Evolutionary conservation across 345 rosid species (phyloP).

Genomic region (Pugionium cornutum): DNA sequence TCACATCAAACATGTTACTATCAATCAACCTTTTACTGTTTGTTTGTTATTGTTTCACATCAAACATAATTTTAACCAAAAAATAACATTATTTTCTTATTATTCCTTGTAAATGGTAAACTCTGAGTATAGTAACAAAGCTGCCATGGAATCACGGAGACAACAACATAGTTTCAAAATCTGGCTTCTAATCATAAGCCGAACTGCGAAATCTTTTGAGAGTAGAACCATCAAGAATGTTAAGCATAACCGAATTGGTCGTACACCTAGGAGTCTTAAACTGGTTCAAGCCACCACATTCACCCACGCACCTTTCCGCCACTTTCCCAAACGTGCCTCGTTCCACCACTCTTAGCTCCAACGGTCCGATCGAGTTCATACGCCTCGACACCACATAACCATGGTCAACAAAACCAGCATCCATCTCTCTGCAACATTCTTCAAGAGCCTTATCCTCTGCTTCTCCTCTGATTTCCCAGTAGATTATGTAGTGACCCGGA

Average conservation of each 20-base stretch:
- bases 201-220: conserved; percentile 63
- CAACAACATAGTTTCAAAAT: conserved; percentile 12
- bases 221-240: conserved; percentile 63
- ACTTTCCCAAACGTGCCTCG: conserved; percentile 75
- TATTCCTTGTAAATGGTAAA: conserved; percentile 1
- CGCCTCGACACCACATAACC: conserved; percentile 86
- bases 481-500: conserved; percentile 86
- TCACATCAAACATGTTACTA: no score
- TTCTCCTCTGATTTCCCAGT: conserved; percentile 88
- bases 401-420: conserved; percentile 67
- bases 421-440: conserved; percentile 80
- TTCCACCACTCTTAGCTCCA: conserved; percentile 79
- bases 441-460: conserved; percentile 62
- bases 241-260: conserved; percentile 52
- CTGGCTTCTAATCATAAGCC: conserved; percentile 47
- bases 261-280: conserved; percentile 97
- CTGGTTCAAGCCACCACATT: conserved; percentile 86
- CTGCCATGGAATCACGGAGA: conserved; percentile 15
- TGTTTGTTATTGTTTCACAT: no score
- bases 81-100: no score
- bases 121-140: conserved; percentile 20
- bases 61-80: no score
- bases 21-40: no score
- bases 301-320: conserved; percentile 67
- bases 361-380: conserved; percentile 72